phyloP scores from a whole-genome alignment of 1,284 basidiomycete species.

The Trametes sp. region DNA sequence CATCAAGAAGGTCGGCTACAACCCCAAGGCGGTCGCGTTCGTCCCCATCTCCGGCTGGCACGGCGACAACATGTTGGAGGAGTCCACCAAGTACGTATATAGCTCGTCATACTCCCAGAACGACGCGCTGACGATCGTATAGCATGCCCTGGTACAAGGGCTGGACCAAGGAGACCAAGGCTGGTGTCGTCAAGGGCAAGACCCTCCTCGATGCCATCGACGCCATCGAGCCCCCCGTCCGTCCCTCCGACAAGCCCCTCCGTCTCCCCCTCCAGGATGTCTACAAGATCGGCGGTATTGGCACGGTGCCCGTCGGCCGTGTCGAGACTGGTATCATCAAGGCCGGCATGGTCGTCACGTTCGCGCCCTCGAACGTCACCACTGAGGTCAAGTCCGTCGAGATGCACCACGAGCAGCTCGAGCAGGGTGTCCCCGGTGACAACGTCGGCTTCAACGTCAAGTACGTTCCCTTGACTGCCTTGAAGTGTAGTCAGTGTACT shows the following conservation, averaged over 20 bases:
- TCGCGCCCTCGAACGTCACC: conserved; percentile 97
- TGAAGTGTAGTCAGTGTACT: conserved; percentile 4
- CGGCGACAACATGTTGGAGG: conserved; percentile 99
- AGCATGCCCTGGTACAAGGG: conserved; percentile 99
- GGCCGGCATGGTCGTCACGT: conserved; percentile 98
- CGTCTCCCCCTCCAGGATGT: conserved; percentile 99
- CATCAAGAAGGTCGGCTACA: conserved; percentile 99
- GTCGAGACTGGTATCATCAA: conserved; percentile 99
- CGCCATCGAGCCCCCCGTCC: conserved; percentile 96
- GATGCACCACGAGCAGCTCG: conserved; percentile 99
- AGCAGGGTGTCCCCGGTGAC: conserved; percentile 96
- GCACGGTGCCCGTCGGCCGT: conserved; percentile 99
- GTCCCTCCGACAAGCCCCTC: conserved; percentile 99
- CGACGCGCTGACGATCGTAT: conserved; percentile 33
- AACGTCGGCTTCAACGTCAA: conserved; percentile 99
- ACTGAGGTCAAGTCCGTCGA: conserved; percentile 99
- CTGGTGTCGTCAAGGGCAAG: conserved; percentile 94
- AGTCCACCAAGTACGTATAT: conserved; percentile 82
- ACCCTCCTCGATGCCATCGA: conserved; percentile 99
- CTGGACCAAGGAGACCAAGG: conserved; percentile 96
- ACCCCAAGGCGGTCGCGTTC: conserved; percentile 98
- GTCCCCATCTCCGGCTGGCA: conserved; percentile 99
- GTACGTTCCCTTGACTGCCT: conserved; percentile 57
- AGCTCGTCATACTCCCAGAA: conserved; percentile 18
- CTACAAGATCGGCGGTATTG: conserved; percentile 99